Percentiles rank a stretch among this genome's conserved stretches.
Conservation (phyloP, 169 alveolate species). For the Eimeria sp. region DNA sequence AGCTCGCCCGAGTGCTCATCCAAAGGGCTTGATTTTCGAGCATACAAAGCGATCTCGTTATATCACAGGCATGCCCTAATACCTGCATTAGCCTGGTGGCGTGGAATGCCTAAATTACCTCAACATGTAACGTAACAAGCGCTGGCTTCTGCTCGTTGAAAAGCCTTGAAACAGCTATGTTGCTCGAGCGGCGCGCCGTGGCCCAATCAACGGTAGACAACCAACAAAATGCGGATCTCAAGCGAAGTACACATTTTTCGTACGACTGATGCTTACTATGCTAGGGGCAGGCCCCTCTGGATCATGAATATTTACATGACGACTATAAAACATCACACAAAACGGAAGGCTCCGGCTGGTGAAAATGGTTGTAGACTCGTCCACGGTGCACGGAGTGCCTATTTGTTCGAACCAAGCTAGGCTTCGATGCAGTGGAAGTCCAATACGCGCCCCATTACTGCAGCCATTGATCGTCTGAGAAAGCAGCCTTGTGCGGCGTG, state of each 20-base stretch:
- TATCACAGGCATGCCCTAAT: background rate
- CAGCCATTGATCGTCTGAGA: background rate
- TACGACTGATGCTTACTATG: background rate
- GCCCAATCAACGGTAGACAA: background rate
- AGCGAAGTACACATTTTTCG: background rate
- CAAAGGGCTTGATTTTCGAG: background rate
- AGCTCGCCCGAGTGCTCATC: background rate
- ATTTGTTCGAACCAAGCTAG: background rate
- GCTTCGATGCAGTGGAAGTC: background rate
- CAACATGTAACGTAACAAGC: background rate
- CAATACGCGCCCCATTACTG: background rate
- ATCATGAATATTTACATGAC: background rate
- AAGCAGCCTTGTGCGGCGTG: background rate
- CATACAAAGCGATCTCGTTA: background rate
- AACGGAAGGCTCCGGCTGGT: background rate
- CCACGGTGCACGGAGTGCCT: background rate
- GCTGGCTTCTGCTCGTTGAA: background rate
- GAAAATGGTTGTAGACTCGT: background rate
- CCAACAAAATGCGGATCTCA: background rate
- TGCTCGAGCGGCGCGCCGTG: background rate
- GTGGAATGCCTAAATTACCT: background rate
- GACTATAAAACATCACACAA: background rate
- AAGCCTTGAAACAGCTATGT: background rate
- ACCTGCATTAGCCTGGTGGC: background rate
- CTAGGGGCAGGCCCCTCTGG: background rate